phyloP scores from a whole-genome alignment of 1,139 yeast genomes.

The Nakaseomyces nivariensis region DNA sequence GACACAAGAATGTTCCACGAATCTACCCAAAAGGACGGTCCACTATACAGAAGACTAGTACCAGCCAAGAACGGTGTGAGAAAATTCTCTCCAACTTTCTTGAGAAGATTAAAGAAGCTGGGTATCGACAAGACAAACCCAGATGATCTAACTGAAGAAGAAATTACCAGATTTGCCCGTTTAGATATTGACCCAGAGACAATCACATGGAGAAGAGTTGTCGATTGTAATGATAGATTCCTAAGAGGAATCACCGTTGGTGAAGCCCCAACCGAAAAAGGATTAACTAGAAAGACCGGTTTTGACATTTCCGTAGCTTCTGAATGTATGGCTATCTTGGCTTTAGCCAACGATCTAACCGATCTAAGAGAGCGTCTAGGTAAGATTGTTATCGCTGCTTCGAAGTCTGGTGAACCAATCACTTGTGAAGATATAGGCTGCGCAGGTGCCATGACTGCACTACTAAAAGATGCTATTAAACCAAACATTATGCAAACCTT shows the following conservation, averaged over 20 bases:
- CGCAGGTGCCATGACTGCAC: slow-evolving; percentile 74
- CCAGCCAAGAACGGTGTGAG: slow-evolving; percentile 61
- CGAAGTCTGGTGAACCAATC: slow-evolving; percentile 50
- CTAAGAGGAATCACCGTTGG: slow-evolving; percentile 68
- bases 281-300: slow-evolving; percentile 60
- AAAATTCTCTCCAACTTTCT: slow-evolving; percentile 57
- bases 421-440: slow-evolving; percentile 73
- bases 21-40: slow-evolving; percentile 52
- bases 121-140: slow-evolving; percentile 61
- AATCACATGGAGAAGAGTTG: slow-evolving; percentile 67
- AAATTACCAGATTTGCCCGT: slow-evolving; percentile 50
- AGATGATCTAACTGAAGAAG: slow-evolving; percentile 58
- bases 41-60: slow-evolving; percentile 60
- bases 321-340: slow-evolving; percentile 74
- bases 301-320: slow-evolving; percentile 79
- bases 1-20: slow-evolving; percentile 82
- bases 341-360: slow-evolving; percentile 53
- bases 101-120: slow-evolving; percentile 49
- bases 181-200: slow-evolving; percentile 64
- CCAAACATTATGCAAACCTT: slow-evolving; percentile 79
- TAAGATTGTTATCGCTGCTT: slow-evolving; percentile 60
- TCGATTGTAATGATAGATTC: slow-evolving; percentile 72
- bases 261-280: slow-evolving; percentile 69
- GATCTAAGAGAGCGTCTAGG: slow-evolving; percentile 68
- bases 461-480: slow-evolving; percentile 70